Evolutionary conservation across 2,329 filamentous ascomycete species (phyloP).

Genomic region (Eutypella sp.): DNA sequence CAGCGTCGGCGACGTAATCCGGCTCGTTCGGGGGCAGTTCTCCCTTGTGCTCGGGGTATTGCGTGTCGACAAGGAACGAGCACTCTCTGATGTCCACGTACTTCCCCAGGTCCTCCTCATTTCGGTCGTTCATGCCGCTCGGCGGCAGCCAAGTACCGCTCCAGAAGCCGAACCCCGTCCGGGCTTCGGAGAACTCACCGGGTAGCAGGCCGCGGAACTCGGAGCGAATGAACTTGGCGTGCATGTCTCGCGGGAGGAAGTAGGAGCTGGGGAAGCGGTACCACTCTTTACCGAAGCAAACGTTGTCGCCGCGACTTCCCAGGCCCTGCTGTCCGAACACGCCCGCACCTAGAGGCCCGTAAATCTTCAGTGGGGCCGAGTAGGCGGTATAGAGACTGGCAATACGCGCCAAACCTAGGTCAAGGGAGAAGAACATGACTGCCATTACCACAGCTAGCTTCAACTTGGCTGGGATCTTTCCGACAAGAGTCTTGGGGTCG

Average conservation of each 20-base stretch:
- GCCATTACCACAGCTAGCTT: slow-evolving; percentile 61
- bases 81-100: slow-evolving; percentile 75
- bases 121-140: slow-evolving; percentile 84
- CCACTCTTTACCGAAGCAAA: slow-evolving; percentile 97
- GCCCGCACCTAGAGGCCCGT: slow-evolving; percentile 58
- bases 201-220: slow-evolving; percentile 86
- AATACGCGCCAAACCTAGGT: slow-evolving; percentile 65
- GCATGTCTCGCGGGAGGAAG: slow-evolving; percentile 77
- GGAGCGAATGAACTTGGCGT: slow-evolving; percentile 83
- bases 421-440: slow-evolving; percentile 58
- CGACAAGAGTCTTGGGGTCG: slow-evolving; percentile 60
- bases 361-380: slow-evolving; percentile 70
- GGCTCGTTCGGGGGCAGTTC: slow-evolving; percentile 65
- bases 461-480: slow-evolving; percentile 68
- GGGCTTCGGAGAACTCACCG: slow-evolving; percentile 79
- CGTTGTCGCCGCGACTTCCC: slow-evolving; percentile 57
- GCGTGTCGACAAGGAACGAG: slow-evolving; percentile 81
- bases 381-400: slow-evolving; percentile 78
- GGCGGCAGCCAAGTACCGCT: slow-evolving; percentile 81
- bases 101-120: slow-evolving; percentile 81
- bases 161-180: slow-evolving; percentile 64
- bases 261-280: slow-evolving; percentile 95
- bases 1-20: slow-evolving; percentile 66
- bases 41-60: slow-evolving; percentile 56
- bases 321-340: slow-evolving; percentile 43